Base-by-base conservation (phyloP, 768 basidiomycete species). In the Suillus brevipes region DNA sequence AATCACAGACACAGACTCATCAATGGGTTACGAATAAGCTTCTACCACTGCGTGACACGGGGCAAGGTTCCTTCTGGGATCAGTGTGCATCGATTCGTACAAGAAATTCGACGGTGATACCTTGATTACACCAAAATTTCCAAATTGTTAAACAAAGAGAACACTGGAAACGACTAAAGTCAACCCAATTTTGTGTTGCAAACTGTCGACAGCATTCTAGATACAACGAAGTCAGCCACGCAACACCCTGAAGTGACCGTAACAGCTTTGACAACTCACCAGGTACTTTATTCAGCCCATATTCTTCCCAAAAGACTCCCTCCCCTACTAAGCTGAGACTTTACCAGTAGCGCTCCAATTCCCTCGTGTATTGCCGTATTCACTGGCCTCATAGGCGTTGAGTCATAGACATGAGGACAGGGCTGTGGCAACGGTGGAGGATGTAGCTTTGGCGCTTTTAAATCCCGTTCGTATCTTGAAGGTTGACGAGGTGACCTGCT, bases 371-470 rank as follows among this genome's bases (percentile, higher is more conserved):
- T 87, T 28, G 89, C 91, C 45, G 85, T 84, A 71, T 87, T 89
- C 25, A 91, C 90, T 9, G 89, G 89, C 20, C 88, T 78, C 87
- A 91, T 89, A 23, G 89, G 87, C 20, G 87, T 82, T 20, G 87
- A 85, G 72, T 94, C 92, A 68, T 84, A 92, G 1, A 91, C 88
- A 74, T 94, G 91, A 10, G 91, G 90, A 65, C 86, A 89, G 3
- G 92, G 91, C 73, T 92, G 90, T 8, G 82, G 80, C n/a, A 93
- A 80, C 12, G 76, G 71, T 74, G 77, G 16, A 79, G 77, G 38
- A 65, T 78, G 59, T 83, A 72, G 28, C 82, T 82, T 28, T 68
- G 87, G 83, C 61, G 82, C 83, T 65, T 85, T 84, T 60, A 93
- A 79, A 65, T 93, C 89, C 55, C 87, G 86, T 73, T 93, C 91